phyloP scores from a whole-genome alignment of 192 early-diverging fungal species.

The Podila horticola region DNA sequence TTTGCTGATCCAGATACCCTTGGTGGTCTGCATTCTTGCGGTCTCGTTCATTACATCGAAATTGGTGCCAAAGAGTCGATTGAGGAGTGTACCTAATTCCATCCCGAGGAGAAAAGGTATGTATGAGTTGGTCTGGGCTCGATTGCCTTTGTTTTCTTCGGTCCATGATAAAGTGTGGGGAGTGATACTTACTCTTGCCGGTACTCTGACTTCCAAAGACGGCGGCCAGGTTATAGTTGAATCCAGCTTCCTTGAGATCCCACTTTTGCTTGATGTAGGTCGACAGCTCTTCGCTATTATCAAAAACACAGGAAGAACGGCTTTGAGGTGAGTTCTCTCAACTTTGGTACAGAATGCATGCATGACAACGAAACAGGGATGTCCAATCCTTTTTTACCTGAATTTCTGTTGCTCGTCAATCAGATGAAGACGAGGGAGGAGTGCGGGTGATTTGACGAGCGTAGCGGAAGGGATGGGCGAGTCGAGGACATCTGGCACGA shows the following conservation, averaged over 20 bases:
- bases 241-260: constrained; percentile 84
- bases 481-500: constrained; percentile 33
- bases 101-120: neutral
- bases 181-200: constrained; percentile 82
- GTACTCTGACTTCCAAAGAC: constrained; percentile 99
- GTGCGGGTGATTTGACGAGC: neutral
- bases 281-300: constrained; percentile 67
- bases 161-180: neutral
- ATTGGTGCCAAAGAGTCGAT: constrained; percentile 92
- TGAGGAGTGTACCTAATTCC: constrained; percentile 86
- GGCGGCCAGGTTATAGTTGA: constrained; percentile 96
- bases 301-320: neutral
- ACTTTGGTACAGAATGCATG: neutral
- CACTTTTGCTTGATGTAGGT: constrained; percentile 88
- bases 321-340: neutral
- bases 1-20: constrained; percentile 97
- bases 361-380: too few species aligned
- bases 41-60: constrained; percentile 97
- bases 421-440: constrained; percentile 69
- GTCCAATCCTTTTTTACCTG: constrained; percentile 63
- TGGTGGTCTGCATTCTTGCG: constrained; percentile 91
- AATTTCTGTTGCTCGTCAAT: constrained; percentile 85
- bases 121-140: neutral
- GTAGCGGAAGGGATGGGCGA: constrained; percentile 13
- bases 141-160: constrained; percentile 1